Evolutionary conservation across 352 stramenopile genomes (phyloP).

Genomic region (Globisporangium nodosum): DNA sequence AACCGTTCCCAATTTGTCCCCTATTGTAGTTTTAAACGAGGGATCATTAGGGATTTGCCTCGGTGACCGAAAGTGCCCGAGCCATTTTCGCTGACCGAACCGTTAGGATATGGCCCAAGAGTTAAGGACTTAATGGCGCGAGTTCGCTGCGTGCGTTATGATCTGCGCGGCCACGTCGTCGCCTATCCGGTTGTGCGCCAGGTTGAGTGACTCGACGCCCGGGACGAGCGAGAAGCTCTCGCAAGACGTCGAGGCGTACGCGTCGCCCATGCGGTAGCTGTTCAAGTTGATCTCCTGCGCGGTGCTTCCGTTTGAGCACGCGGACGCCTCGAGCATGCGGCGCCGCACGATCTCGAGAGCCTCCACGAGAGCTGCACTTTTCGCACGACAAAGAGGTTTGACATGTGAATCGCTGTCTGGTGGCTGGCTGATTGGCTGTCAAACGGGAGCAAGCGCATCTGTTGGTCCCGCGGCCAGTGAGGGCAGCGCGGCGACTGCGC

Average conservation of each 20-base stretch:
- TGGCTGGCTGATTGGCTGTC: no score
- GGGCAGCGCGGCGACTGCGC: no score
- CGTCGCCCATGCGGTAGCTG: constrained; percentile 64
- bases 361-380: constrained; percentile 52
- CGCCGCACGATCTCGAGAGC: constrained; percentile 61
- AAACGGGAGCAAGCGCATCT: no score
- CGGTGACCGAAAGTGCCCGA: no score
- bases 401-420: no score
- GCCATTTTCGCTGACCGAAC: no score
- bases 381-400: constrained; percentile 42
- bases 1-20: no score
- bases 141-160: constrained; percentile 25
- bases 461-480: no score
- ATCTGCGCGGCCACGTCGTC: constrained; percentile 50
- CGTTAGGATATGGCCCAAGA: no score
- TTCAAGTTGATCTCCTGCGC: constrained; percentile 64
- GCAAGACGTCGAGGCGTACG: constrained; percentile 49
- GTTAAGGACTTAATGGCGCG: not conserved
- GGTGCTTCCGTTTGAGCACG: constrained; percentile 30
- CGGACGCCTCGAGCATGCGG: constrained; percentile 27
- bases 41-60: no score
- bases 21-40: no score
- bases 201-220: constrained; percentile 59
- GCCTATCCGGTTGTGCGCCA: constrained; percentile 67
- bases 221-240: constrained; percentile 57